A percentile compares a stretch with the other conserved stretches of the same genome.
These are phyloP conservation scores for Aspergillus oerlinghausenensis DNA, from an alignment of 2,329 filamentous ascomycete genomes.

Conservation along the genomic window DNA sequence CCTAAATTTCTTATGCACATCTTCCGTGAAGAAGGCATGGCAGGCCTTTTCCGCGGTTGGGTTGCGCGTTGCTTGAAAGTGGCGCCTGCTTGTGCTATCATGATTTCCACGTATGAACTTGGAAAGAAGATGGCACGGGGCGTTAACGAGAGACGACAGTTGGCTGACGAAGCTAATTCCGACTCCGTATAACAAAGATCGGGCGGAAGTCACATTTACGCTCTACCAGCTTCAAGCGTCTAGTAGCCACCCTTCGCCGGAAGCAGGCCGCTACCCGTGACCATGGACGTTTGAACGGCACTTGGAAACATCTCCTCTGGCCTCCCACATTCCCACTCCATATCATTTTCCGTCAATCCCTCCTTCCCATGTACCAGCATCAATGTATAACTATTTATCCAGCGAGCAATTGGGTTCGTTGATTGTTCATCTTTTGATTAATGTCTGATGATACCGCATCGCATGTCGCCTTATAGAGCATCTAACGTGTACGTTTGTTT, in stretches of 20 bases:
- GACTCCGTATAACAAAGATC: slow-evolving; percentile 15
- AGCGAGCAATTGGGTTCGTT: slow-evolving; percentile 10
- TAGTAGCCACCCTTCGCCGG: background rate
- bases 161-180: slow-evolving; percentile 13
- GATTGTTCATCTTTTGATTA: background rate
- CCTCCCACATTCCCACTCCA: slow-evolving; percentile 5
- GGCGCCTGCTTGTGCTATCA: slow-evolving; percentile 93
- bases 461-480: background rate
- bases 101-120: slow-evolving; percentile 97
- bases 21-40: slow-evolving; percentile 73
- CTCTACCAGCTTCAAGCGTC: background rate
- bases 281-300: background rate
- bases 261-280: background rate
- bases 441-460: slow-evolving; percentile 14
- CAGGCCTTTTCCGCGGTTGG: slow-evolving; percentile 87
- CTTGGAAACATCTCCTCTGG: background rate
- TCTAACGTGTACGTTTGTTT: background rate
- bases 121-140: slow-evolving; percentile 81
- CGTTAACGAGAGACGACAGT: slow-evolving; percentile 59
- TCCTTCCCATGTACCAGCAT: slow-evolving; percentile 14
- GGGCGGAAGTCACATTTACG: background rate
- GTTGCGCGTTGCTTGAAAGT: slow-evolving; percentile 89
- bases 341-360: slow-evolving; percentile 8
- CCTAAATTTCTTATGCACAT: slow-evolving; percentile 84
- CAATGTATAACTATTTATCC: slow-evolving; percentile 20